Base-by-base conservation (phyloP, 2,329 filamentous ascomycete species). In the Ascochyta koolunga region DNA sequence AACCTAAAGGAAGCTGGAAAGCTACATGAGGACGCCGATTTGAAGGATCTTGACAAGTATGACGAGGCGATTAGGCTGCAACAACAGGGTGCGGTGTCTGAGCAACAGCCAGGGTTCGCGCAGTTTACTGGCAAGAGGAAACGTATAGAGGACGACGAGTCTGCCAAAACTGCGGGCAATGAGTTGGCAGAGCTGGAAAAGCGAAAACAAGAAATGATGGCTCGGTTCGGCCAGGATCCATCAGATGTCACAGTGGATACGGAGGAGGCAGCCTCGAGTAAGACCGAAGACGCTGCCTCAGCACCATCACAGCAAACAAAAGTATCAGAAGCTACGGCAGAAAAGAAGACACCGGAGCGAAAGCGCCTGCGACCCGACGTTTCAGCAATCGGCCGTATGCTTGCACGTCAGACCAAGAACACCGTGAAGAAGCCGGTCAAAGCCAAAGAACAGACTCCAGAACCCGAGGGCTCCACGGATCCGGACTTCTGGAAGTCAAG, bases 401-500 rank as follows among this genome's bases (percentile, higher is more conserved):
- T 71, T 24, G 62, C 60, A 48, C 68, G 60, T n/a, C 69, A 72
- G 45, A 61, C 69, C 27, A 59, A 59, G 48, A 60, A 58, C 24
- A 31, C 62, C 22, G 45, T 42, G 16, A 69, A 65, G 46, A 69
- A 67, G 41, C 19, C 52, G 4, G 27, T 42, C 36, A 66, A 62
- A 36, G 39, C 51, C 0, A 65, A 68, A 39, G 65, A 69, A 19
- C 40, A 58, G 31, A 41, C 56, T 9, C 59, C 64, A 13, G 68
- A 69, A 32, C 62, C 62, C 9, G 67, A 68, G 36, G 61, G 60
- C 8, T 62, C 62, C 31, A 60, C 83, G 38, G 80, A 85, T 38
- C 76, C 82, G 0, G 82, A 89, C 25, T 81, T 84, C 19, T 97
- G 93, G 93, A 85, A 85, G 61, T 78, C 84, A 4, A 91, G 86